phyloP scores from a whole-genome alignment of 805 yeast species.

The Metschnikowia amazonensis region DNA sequence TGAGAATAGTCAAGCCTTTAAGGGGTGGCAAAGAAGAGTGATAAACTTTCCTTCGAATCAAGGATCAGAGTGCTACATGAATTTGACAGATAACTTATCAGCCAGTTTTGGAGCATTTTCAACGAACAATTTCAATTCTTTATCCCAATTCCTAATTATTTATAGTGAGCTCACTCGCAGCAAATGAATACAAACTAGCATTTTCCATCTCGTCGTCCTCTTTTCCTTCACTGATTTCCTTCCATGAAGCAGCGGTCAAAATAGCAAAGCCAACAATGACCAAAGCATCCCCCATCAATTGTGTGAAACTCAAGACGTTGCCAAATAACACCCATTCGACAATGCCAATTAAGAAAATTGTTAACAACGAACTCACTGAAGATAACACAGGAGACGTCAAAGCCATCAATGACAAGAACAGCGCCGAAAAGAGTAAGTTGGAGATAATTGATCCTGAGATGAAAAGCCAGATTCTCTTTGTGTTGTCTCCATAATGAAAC shows the following conservation, averaged over 20 bases:
- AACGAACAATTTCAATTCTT: conserved; percentile 1
- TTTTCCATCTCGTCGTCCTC: conserved; percentile 44
- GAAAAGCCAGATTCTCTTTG: conserved; percentile 40
- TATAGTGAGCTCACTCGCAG: conserved; percentile 27
- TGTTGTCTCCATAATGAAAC: conserved; percentile 42
- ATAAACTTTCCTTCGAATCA: not conserved
- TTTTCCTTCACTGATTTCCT: conserved; percentile 51
- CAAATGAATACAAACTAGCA: conserved; percentile 41
- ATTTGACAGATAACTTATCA: not conserved
- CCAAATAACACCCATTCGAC: conserved; percentile 71
- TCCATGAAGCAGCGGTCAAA: conserved; percentile 63
- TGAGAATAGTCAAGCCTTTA: conserved; percentile 59
- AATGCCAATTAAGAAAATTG: conserved; percentile 75
- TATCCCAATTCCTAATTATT: conserved; percentile 6
- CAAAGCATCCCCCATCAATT: conserved; percentile 63
- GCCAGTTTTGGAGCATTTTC: not conserved
- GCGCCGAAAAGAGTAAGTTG: conserved; percentile 65
- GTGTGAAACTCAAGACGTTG: conserved; percentile 49
- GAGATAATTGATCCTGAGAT: conserved; percentile 53
- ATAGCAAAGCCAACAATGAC: conserved; percentile 67
- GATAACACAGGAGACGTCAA: conserved; percentile 83
- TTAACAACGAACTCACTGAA: conserved; percentile 59
- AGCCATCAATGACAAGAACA: conserved; percentile 75
- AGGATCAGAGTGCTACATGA: not conserved
- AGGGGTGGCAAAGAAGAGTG: conserved; percentile 44